A percentile compares a stretch with the other conserved stretches of the same genome.
These are phyloP conservation scores for Rhizopus sp. DNA, from an alignment of 371 early-diverging fungal species.

Conservation along the genomic window DNA sequence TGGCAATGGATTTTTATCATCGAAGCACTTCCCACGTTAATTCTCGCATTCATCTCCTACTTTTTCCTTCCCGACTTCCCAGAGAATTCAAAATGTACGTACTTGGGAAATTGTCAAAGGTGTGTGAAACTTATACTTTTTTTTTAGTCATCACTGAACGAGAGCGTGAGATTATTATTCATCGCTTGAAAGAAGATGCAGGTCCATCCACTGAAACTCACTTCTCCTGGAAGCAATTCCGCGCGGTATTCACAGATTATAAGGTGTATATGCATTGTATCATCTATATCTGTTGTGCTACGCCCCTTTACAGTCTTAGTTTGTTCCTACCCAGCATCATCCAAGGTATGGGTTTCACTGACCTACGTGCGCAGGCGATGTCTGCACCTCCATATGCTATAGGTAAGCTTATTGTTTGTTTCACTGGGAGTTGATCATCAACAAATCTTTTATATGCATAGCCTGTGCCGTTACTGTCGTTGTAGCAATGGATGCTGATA, in stretches of 20 bases:
- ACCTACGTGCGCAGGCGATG: slow-evolving; percentile 54
- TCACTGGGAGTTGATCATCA: not conserved
- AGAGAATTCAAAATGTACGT: slow-evolving; percentile 57
- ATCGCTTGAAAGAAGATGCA: slow-evolving; percentile 60
- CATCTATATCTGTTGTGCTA: slow-evolving; percentile 64
- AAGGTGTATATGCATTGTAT: slow-evolving; percentile 58
- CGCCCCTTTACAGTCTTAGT: slow-evolving; percentile 65
- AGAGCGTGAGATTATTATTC: slow-evolving; percentile 58
- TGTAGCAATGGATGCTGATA: slow-evolving; percentile 68
- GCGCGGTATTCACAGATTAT: slow-evolving; percentile 55
- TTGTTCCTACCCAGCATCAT: slow-evolving; percentile 77
- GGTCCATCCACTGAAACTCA: slow-evolving; percentile 60
- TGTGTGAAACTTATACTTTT: not conserved
- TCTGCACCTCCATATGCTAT: slow-evolving; percentile 50
- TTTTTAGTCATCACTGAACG: slow-evolving; percentile 49
- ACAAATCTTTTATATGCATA: slow-evolving; percentile 8
- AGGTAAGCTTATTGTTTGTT: slow-evolving; percentile 19
- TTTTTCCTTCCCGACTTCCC: slow-evolving; percentile 75
- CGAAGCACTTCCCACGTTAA: slow-evolving; percentile 70
- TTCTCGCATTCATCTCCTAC: slow-evolving; percentile 60
- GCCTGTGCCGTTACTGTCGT: slow-evolving; percentile 59
- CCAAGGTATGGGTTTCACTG: slow-evolving; percentile 61
- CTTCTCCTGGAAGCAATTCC: slow-evolving; percentile 62
- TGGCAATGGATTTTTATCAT: slow-evolving; percentile 81
- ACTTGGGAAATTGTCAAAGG: not conserved